Percentiles rank a stretch among this genome's conserved stretches.
Evolutionary conservation across 371 early-diverging fungal species (phyloP).

Genomic region (Lichtheimia corymbifera): DNA sequence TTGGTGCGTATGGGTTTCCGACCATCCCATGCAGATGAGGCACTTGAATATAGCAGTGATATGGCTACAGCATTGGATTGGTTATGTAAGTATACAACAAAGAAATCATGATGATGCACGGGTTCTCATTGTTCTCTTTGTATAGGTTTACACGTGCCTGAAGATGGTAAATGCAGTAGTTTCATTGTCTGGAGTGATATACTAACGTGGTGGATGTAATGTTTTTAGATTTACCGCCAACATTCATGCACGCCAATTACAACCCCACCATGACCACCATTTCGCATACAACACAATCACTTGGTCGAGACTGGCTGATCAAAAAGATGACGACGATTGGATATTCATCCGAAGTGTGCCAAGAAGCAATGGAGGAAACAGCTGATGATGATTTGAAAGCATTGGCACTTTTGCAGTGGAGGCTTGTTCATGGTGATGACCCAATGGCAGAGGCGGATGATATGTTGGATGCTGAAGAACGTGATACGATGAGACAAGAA

Average conservation of each 20-base stretch:
- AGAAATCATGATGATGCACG: background rate
- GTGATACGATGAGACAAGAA: constrained; percentile 42
- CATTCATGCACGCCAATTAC: constrained; percentile 62
- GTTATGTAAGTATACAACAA: constrained; percentile 64
- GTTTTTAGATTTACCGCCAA: constrained; percentile 62
- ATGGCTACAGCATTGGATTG: constrained; percentile 73
- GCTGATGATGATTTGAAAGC: constrained; percentile 56
- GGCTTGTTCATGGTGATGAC: constrained; percentile 39
- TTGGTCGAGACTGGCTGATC: constrained; percentile 64
- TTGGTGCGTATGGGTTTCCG: constrained; percentile 75
- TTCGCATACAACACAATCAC: constrained; percentile 54
- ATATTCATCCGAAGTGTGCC: constrained; percentile 52
- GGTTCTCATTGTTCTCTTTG: background rate
- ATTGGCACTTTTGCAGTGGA: constrained; percentile 50
- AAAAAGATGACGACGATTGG: constrained; percentile 67
- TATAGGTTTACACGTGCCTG: constrained; percentile 82
- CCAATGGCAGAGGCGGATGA: constrained; percentile 23
- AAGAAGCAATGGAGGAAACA: constrained; percentile 43
- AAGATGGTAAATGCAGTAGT: constrained; percentile 54
- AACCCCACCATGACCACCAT: constrained; percentile 65
- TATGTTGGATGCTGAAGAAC: constrained; percentile 42
- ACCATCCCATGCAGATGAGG: constrained; percentile 72
- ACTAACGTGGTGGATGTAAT: constrained; percentile 2
- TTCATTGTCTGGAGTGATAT: background rate
- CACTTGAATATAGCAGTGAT: constrained; percentile 60